Base-by-base conservation (phyloP, 2,329 filamentous ascomycete genomes). In the Akanthomyces muscarius region DNA sequence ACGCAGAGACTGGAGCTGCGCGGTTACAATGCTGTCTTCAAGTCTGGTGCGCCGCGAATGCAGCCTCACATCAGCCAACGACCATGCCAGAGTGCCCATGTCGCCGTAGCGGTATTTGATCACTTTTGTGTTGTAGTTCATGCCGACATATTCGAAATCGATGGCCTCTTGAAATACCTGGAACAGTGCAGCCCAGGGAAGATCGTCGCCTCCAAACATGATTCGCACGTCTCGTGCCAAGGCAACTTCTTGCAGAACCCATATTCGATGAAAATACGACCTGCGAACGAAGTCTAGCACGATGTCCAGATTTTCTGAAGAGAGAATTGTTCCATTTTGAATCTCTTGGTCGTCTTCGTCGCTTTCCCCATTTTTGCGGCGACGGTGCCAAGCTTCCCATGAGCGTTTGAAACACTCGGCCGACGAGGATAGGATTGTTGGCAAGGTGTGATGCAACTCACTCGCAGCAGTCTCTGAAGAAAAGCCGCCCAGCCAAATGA, bases 241-340 rank as follows among this genome's bases (percentile, higher is more conserved):
- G 4, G 63, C 36, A 4, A 67, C 58, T 14, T 69, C 67, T 10
- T 69, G 67, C 0, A 68, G 52, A 1, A 69, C 61, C 67, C 67
- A 69, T 13, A 66, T 67, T 21, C 67, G 66, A 18, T 65, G 59
- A 16, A 69, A 69, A 60, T 66, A 67, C 0, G 63, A 53, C 0
- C 44, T 38, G 16, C 60, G 60, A 18, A 62, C 60, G 33, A 62
- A 62, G 7, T 62, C 60, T 3, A 62, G 42, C 21, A 62, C 41
- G 10, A 21, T 33, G 3, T 23, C n/a, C 8, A 62, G 36, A 25
- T 16, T 51, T 1, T 44, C 25, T 14, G 63, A 63, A 0, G 60
- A 56, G 3, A 62, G 21, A 42, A 61, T 54, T 3, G 57, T 42
- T 4, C 61, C 52, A 1, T 8, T 21, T 0, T 63, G 58, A 2